Conservation (phyloP, 805 yeast genomes). For the Candida dajiaensis region DNA sequence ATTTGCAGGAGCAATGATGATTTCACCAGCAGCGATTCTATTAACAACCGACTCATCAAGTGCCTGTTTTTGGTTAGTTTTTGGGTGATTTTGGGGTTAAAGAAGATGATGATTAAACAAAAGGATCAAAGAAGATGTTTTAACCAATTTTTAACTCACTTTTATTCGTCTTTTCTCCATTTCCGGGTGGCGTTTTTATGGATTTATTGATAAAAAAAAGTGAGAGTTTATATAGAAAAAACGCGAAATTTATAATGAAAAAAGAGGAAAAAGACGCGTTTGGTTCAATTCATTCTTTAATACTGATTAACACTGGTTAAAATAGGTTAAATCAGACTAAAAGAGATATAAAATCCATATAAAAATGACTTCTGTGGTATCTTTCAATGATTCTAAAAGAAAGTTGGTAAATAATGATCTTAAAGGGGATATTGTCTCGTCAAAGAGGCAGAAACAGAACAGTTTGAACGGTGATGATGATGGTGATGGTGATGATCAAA, state of each 20-base stretch:
- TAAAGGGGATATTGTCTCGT: neutral
- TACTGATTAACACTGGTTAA: too few relatives aligned
- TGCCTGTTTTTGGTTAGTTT: slow-evolving; percentile 24
- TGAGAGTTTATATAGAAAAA: neutral
- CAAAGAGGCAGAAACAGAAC: neutral
- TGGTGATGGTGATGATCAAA: slow-evolving; percentile 3
- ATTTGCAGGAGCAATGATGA: slow-evolving; percentile 88
- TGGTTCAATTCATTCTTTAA: too few relatives aligned
- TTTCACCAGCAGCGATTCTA: slow-evolving; percentile 95
- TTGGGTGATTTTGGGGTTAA: too few relatives aligned
- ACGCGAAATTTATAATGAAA: slow-evolving; percentile 1
- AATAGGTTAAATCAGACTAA: too few relatives aligned
- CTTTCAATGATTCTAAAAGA: neutral
- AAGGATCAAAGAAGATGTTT: too few relatives aligned
- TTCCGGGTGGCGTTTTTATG: neutral
- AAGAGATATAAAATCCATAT: too few relatives aligned
- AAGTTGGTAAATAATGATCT: neutral
- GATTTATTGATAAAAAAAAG: neutral
- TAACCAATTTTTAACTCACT: slow-evolving; percentile 4
- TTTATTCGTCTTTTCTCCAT: slow-evolving; percentile 3
- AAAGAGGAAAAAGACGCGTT: too few relatives aligned
- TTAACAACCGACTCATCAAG: slow-evolving; percentile 74
- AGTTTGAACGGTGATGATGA: neutral
- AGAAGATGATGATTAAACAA: too few relatives aligned
- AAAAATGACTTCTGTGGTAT: neutral